Percentiles rank a stretch among this genome's conserved stretches.
phyloP scores from a whole-genome alignment of 177 flowering plant genomes.

The Vitis hybrid region DNA sequence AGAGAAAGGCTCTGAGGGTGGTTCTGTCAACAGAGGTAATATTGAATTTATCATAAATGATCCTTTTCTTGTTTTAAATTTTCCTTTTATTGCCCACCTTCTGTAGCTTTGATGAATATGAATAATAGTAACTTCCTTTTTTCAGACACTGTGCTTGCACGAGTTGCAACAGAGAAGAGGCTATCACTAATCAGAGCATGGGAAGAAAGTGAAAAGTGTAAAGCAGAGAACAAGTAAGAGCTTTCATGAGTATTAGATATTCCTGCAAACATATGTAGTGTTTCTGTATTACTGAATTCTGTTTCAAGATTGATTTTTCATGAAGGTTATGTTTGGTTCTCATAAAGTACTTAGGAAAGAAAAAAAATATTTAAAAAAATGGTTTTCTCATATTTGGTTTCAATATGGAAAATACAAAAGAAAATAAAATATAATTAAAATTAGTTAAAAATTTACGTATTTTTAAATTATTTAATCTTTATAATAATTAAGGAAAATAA shows the following conservation, averaged over 20 bases:
- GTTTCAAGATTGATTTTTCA: neutral
- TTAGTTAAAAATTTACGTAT: too few relatives aligned
- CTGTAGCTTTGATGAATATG: neutral
- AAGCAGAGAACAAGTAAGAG: conserved; percentile 48
- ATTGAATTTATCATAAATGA: neutral
- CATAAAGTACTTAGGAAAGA: too few relatives aligned
- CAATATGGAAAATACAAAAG: too few relatives aligned
- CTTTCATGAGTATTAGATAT: neutral
- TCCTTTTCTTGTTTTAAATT: neutral
- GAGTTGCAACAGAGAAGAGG: conserved; percentile 40
- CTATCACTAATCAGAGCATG: conserved; percentile 42
- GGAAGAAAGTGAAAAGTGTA: conserved; percentile 51
- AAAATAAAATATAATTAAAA: too few relatives aligned
- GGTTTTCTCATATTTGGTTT: too few relatives aligned
- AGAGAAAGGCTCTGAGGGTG: conserved; percentile 29
- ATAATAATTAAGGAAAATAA: too few relatives aligned
- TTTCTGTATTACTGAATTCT: neutral
- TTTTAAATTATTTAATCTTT: too few relatives aligned
- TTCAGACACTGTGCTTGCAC: conserved; percentile 38
- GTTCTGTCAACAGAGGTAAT: conserved; percentile 38
- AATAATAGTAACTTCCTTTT: neutral
- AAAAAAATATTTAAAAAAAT: too few relatives aligned
- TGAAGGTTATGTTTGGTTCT: too few relatives aligned
- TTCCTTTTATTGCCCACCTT: neutral
- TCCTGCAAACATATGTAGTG: too few relatives aligned